A percentile compares a stretch with the other conserved stretches of the same genome.
Conservation (phyloP, 2,329 filamentous ascomycete genomes). For the Exophiala alcalophila region DNA sequence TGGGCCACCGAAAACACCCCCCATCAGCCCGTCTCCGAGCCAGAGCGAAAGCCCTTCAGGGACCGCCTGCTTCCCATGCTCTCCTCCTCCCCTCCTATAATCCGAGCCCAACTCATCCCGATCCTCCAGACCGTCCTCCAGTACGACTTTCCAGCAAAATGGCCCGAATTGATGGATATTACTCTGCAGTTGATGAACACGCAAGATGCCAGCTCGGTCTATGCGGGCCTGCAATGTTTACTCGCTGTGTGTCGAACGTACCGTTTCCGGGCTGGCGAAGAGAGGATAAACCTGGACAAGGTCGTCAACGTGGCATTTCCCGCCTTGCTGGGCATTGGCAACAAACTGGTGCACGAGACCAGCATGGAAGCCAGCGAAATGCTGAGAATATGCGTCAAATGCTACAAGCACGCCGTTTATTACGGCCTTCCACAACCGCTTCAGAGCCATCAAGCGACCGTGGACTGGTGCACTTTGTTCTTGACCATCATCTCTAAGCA, state of each 20-base stretch:
- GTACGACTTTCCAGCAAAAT: constrained; percentile 89
- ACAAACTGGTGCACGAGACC: constrained; percentile 82
- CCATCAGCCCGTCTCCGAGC: constrained; percentile 75
- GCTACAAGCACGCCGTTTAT: constrained; percentile 98
- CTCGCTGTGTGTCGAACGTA: constrained; percentile 94
- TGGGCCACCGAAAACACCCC: constrained; percentile 79
- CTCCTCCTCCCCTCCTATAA: constrained; percentile 71
- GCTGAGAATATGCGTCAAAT: constrained; percentile 90
- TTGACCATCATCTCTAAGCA: constrained; percentile 83
- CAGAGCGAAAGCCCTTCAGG: constrained; percentile 83
- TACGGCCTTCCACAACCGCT: constrained; percentile 80
- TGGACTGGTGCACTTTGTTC: constrained; percentile 96
- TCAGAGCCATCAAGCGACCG: constrained; percentile 75
- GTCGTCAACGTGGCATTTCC: constrained; percentile 92
- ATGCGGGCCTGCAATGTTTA: constrained; percentile 90
- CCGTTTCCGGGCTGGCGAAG: constrained; percentile 83
- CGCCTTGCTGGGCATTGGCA: constrained; percentile 79
- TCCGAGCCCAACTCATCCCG: constrained; percentile 90
- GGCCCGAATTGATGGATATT: constrained; percentile 92
- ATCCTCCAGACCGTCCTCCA: constrained; percentile 94
- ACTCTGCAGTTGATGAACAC: constrained; percentile 84
- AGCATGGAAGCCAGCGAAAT: constrained; percentile 95
- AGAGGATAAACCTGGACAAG: constrained; percentile 83
- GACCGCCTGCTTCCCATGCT: constrained; percentile 86
- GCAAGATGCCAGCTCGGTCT: constrained; percentile 80